Percentiles rank a stretch among this genome's conserved stretches.
Conservation (phyloP, 331 rosid species). For the Spiraea crenata region DNA sequence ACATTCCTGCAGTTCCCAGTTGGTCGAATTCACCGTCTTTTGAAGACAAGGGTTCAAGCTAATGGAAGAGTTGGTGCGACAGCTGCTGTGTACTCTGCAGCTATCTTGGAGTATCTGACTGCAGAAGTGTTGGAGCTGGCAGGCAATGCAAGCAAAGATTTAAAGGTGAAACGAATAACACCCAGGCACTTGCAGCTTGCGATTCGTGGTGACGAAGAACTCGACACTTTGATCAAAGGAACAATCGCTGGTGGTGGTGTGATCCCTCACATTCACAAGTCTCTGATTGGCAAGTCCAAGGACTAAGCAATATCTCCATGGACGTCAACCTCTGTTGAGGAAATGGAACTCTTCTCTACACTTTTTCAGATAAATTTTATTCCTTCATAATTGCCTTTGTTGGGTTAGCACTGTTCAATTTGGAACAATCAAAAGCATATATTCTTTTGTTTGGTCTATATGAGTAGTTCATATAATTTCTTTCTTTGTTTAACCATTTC, state of each 20-base stretch:
- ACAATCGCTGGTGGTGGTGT: slow-evolving; percentile 37
- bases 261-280: slow-evolving; percentile 40
- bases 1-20: slow-evolving; percentile 24
- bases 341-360: slow-evolving; percentile 15
- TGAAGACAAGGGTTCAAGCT: slow-evolving; percentile 28
- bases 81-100: slow-evolving; percentile 33
- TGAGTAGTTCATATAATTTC: no score
- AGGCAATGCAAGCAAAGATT: slow-evolving; percentile 69
- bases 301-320: slow-evolving; percentile 2
- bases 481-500: no score
- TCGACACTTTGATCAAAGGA: slow-evolving; percentile 37
- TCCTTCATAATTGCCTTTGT: slow-evolving; percentile 1
- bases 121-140: slow-evolving; percentile 70
- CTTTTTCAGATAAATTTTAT: neutral
- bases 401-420: slow-evolving; percentile 3
- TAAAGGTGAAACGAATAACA: slow-evolving; percentile 49
- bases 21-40: slow-evolving; percentile 35
- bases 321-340: slow-evolving; percentile 6
- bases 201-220: slow-evolving; percentile 32
- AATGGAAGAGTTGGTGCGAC: slow-evolving; percentile 37
- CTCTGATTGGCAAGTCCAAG: slow-evolving; percentile 37
- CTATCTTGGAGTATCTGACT: slow-evolving; percentile 47
- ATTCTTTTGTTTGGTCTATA: neutral
- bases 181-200: slow-evolving; percentile 38
- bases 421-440: neutral